These are phyloP conservation scores for Penicillium daleae DNA, from an alignment of 495 filamentous ascomycete genomes.

Conservation along the genomic window DNA sequence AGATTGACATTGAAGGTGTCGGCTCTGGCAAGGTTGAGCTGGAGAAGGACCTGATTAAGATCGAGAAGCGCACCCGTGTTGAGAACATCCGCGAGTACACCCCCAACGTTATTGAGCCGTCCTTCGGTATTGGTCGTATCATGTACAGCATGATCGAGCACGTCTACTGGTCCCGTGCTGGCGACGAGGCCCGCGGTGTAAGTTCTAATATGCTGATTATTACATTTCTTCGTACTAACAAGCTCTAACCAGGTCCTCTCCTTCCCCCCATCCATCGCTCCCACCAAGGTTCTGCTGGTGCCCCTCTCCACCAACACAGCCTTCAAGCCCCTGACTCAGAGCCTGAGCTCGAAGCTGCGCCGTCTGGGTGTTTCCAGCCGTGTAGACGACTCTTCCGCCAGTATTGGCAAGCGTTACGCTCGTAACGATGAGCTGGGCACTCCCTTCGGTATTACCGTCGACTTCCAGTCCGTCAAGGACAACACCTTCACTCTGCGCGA, in stretches of 20 bases:
- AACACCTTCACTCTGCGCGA: conserved; percentile 70
- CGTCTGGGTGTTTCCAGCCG: conserved; percentile 62
- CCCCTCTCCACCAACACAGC: conserved; percentile 62
- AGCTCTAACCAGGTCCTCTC: conserved; percentile 58
- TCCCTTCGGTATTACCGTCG: conserved; percentile 67
- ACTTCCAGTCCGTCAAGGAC: conserved; percentile 72
- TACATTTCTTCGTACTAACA: not conserved
- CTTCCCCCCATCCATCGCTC: conserved; percentile 66
- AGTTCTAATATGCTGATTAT: conserved; percentile 31
- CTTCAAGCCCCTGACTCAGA: conserved; percentile 59
- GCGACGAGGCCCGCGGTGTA: conserved; percentile 67
- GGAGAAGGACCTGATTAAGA: conserved; percentile 67
- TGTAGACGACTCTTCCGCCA: conserved; percentile 67
- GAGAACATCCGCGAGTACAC: conserved; percentile 77
- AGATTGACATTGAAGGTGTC: conserved; percentile 66
- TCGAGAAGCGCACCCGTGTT: conserved; percentile 69
- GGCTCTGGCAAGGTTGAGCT: conserved; percentile 70
- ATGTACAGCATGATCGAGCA: conserved; percentile 80
- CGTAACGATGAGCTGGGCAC: conserved; percentile 71
- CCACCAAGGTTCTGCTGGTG: conserved; percentile 71
- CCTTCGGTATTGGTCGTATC: conserved; percentile 82
- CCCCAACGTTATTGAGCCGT: conserved; percentile 84
- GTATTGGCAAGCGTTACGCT: conserved; percentile 70
- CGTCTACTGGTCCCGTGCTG: conserved; percentile 72
- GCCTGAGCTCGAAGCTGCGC: conserved; percentile 57